Conservation (phyloP, 495 filamentous ascomycete species). For the Penicillium odoratum region DNA sequence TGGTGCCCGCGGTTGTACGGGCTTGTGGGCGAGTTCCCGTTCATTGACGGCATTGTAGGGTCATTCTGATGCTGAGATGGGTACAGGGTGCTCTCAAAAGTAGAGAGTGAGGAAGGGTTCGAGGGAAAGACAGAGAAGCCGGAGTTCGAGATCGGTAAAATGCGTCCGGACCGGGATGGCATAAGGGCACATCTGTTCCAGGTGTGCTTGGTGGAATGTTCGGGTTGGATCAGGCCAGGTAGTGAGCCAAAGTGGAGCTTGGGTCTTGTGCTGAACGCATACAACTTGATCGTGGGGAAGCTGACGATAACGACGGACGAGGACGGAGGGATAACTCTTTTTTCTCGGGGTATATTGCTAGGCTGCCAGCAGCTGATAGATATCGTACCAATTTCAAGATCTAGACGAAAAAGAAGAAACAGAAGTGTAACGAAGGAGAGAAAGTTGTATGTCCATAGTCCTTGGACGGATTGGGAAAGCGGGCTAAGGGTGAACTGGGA, state of each 20-base stretch:
- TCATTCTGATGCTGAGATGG: constrained; percentile 34
- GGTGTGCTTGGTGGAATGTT: neutral
- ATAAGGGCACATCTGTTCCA: constrained; percentile 38
- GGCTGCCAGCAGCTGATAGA: neutral
- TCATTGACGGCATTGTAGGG: constrained; percentile 26
- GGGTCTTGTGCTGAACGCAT: constrained; percentile 18
- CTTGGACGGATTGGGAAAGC: constrained; percentile 30
- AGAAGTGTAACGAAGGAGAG: constrained; percentile 3
- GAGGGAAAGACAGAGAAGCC: constrained; percentile 20
- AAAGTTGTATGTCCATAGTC: constrained; percentile 25
- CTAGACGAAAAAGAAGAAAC: constrained; percentile 5
- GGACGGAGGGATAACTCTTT: neutral
- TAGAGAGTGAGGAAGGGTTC: constrained; percentile 16
- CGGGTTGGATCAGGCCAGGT: constrained; percentile 6
- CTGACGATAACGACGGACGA: constrained; percentile 10
- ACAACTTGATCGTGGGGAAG: constrained; percentile 18
- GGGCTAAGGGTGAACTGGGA: constrained; percentile 14
- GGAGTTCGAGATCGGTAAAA: constrained; percentile 31
- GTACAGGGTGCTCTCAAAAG: constrained; percentile 20
- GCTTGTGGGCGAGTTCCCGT: constrained; percentile 18
- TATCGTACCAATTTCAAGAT: neutral
- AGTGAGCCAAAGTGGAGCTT: constrained; percentile 13
- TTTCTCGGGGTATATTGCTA: neutral
- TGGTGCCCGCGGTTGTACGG: constrained; percentile 50
- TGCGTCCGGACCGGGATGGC: constrained; percentile 42